Evolutionary conservation across 352 stramenopile species (phyloP), one percentile per base, ranked within the genome.

Genomic region (Globisporangium megalacanthum): DNA sequence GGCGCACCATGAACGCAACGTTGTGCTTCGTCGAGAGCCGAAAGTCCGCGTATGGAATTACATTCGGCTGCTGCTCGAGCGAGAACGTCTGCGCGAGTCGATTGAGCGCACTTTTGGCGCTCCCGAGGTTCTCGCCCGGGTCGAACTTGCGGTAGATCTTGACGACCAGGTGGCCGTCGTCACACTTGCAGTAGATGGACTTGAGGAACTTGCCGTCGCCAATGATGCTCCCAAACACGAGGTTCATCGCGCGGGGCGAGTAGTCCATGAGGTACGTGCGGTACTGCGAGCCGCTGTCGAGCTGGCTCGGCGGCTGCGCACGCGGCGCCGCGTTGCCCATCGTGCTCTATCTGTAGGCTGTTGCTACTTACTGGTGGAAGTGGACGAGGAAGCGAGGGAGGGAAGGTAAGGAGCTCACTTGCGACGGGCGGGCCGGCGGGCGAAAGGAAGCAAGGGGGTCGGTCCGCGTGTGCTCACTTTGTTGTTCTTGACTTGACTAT

Each of bases 1-100:
- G 97, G 1, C 97, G 83, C 48, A 99, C 73, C 60, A 99, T 73
- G 70, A 98, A 98, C 31, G 89, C 89, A 49, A 92, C 86, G 63
- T 94, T 75, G 52, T 83, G 81, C 62, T 95, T 93, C 29, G 70
- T 73, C 15, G 77, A 87, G 25, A 95, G 61, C 49, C 88, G 65
- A 62, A 85, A 94, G 47, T 89, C 77, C 6, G 82, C 80, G 65
- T 95, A 92, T 41, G 83, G 84, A 45, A 95, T 79, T 31, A 95
- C 57, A 59, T 95, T 95, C 6, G 85, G 85, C 33, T 88, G 77
- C 49, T 81, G 61, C 51, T 93, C 85, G 45, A 88, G 59, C 17
- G 70, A 80, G 48, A 92, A 89, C 1, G 72, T 79, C 8, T 73
- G 42, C 20, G 73, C 68, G 4, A 95, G 52, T 0, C 73, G 65